Evolutionary conservation across 306 rosid species (phyloP), one percentile per base, ranked within the genome.

Genomic region (Dalbergia oliveri): DNA sequence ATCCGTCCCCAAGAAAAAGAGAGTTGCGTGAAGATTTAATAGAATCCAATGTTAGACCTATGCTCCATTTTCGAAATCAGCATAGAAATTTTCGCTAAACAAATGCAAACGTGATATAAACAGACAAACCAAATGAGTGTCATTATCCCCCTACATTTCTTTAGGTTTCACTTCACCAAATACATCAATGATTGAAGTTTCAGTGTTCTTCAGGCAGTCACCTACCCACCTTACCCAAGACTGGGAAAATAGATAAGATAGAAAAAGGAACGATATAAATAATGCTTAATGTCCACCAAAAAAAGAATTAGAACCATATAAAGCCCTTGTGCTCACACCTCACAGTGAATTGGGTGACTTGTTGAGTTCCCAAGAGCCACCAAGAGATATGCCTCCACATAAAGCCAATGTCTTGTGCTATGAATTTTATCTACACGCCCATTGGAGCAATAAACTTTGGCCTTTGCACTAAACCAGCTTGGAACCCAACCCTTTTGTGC

Each of bases 401-500:
- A 26, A 26, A 26, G n/a, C 57, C 10, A 45, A 11, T 16, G 49
- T 26, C 60, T 62, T 35, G 51, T 16, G 82, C 54, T 16, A 73
- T 56, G 58, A 64, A 69, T 62, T 71, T 16, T 50, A 31, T 6
- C 35, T 13, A 69, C 62, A 69, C 23, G n/a, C 19, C 19, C 18
- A 73, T 4, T 0, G 69, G 41, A 23, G 64, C 56, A 60, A 75
- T 61, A 66, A 51, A 51, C 11, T 49, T 15, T 79, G 74, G 70
- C 60, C 31, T 67, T 31, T 56, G 60, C 9, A 15, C 58, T 56
- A 16, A 72, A 64, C 58, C 45, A 53, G 35, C 61, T 54, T 33
- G 61, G 59, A 16, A 58, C 15, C 61, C 5, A n/a, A 73, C 61
- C 31, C 66, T 31, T 67, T 57, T 66, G 51, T 41, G 69, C 88